phyloP scores from a whole-genome alignment of 1,284 basidiomycete genomes.

The Abortiporus biennis region DNA sequence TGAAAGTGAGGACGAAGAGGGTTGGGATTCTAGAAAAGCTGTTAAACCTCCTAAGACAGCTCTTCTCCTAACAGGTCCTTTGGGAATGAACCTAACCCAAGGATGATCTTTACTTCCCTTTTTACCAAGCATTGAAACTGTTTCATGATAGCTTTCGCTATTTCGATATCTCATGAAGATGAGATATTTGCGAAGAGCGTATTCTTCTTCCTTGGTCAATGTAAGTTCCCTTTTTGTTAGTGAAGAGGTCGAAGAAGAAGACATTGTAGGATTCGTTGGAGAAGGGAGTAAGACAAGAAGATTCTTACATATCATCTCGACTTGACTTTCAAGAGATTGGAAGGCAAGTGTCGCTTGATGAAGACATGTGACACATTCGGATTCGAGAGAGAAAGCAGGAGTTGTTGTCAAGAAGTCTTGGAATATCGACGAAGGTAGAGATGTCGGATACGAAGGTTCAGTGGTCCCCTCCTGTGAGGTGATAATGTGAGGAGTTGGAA shows the following conservation, averaged over 20 bases:
- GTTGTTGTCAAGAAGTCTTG: constrained; percentile 31
- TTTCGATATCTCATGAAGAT: constrained; percentile 52
- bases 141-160: constrained; percentile 35
- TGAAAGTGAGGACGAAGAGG: not conserved
- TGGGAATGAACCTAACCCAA: constrained; percentile 8
- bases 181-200: constrained; percentile 40
- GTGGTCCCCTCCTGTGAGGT: too few species aligned
- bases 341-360: constrained; percentile 36
- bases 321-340: constrained; percentile 32
- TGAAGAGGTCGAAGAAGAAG: not conserved
- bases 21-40: constrained; percentile 19
- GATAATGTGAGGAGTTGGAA: too few species aligned
- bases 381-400: too few species aligned
- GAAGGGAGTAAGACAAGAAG: constrained; percentile 21
- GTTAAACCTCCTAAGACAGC: constrained; percentile 21
- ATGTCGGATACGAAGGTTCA: too few species aligned
- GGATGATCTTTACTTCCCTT: constrained; percentile 5
- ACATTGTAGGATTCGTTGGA: constrained; percentile 3
- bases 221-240: constrained; percentile 8
- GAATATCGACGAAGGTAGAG: too few species aligned
- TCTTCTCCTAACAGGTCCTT: constrained; percentile 15
- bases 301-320: constrained; percentile 32
- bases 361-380: constrained; percentile 28
- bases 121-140: constrained; percentile 18
- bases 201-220: constrained; percentile 1